Evolutionary conservation across 768 basidiomycete species (phyloP), one percentile per base, ranked within the genome.

Genomic region (Mycena galericulata): DNA sequence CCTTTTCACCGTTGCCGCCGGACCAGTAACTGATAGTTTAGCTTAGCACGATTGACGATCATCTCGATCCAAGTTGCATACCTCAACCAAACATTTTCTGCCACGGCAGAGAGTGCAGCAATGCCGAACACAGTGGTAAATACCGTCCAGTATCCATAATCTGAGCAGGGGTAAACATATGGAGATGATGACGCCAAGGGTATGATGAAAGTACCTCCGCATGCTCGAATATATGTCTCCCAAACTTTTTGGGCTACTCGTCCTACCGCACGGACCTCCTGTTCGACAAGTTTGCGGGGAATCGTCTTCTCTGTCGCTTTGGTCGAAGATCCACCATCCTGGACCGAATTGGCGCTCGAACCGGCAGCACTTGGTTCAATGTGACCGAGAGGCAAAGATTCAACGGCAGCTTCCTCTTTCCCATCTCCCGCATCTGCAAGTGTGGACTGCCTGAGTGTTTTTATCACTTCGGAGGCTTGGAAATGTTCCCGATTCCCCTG

Each of bases 281-380:
- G 92, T 71, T 97, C 95, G 8, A 96, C 81, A 49, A 96, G 85
- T 75, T 96, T 97, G 41, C 94, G 85, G 0, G 95, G 92, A 7
- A 24, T 14, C 26, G 22, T 46, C 45, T 46, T 46, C 24, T 6
- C 45, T 22, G 7, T 24, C 22, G 45, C 15, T 6, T 26, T 4
- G 45, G 45, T 46, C n/a, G n/a, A n/a, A n/a, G 17, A 9, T 38
- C 10, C 38, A 38, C 10, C 38, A 38, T 9, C 38, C 10, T 9
- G 9, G 17, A 9, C 38, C 9, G 38, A 9, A 38, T 17, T 17
- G 38, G 9, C 38, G 38, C 38, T 38, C n/a, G n/a, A n/a, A 38
- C 17, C 38, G 9, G 38, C 17, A 38, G 10, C 38, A 9, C 17
- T 38, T 38, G 38, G 17, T 9, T 9, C 38, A 38, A 9, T 17